These are phyloP conservation scores for Diaporthe helianthi DNA, from an alignment of 2,329 filamentous ascomycete species.

Conservation along the genomic window DNA sequence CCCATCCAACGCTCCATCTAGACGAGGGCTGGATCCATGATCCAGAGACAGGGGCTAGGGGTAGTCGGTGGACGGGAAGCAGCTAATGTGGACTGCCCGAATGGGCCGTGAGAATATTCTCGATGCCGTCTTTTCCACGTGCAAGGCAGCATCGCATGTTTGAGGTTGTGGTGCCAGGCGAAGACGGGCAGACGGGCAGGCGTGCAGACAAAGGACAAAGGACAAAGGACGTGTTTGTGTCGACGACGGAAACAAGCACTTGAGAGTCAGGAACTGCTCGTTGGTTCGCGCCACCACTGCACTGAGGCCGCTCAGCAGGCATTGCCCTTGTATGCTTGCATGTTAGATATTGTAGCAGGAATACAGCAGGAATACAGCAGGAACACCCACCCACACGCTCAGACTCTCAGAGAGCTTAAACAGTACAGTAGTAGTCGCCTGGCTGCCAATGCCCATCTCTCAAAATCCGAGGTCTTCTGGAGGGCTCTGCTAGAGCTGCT, in stretches of 20 bases:
- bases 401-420: not conserved
- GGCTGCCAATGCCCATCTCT: not conserved
- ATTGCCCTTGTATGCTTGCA: slow-evolving; percentile 14
- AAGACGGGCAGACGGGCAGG: not conserved
- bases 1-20: slow-evolving; percentile 27
- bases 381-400: not conserved
- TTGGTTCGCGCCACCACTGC: not conserved
- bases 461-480: not conserved
- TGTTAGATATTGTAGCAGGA: slow-evolving; percentile 8
- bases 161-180: not conserved
- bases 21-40: slow-evolving; percentile 25
- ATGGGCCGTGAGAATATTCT: not conserved
- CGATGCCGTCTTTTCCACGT: not conserved
- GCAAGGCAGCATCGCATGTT: not conserved
- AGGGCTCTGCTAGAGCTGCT: not conserved
- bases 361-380: slow-evolving; percentile 8
- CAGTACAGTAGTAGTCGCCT: no score
- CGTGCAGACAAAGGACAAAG: slow-evolving; percentile 4
- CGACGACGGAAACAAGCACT: slow-evolving; percentile 12
- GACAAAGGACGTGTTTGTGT: not conserved
- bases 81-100: not conserved
- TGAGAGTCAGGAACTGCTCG: slow-evolving; percentile 12
- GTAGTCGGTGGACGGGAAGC: slow-evolving; percentile 18
- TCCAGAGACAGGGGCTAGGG: slow-evolving; percentile 31
- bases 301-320: slow-evolving; percentile 20